Evolutionary conservation across 1,284 basidiomycete genomes (phyloP), one percentile per base, ranked within the genome.

Genomic region (Caloboletus inedulis): DNA sequence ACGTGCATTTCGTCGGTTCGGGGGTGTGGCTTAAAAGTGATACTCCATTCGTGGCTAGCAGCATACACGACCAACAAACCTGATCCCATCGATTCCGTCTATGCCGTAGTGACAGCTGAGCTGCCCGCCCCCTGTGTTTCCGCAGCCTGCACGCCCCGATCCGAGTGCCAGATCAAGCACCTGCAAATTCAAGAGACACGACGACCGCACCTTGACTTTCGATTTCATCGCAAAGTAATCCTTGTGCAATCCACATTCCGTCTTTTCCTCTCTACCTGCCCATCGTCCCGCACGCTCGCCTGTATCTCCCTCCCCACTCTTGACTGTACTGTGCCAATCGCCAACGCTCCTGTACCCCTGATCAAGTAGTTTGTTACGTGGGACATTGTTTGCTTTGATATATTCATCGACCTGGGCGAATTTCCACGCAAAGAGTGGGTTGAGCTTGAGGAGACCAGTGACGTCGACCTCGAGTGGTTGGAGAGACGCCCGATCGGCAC

Each of bases 271-370:
- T 70, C 84, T 89, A 21, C 91, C 92, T 37, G 88, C 87, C 96
- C 96, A 99, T 52, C 96, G 76, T 5, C 96, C 96, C 1, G 88
- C 85, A 36, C 96, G 82, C 74, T 99, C 96, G 3, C 79, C 82
- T 2, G 78, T 78, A 61, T 94, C 87, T 0, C 86, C 86, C 29
- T 85, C 81, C 0, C 73, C 77, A 41, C 85, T 85, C 68, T 86
- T 85, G 23, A 72, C 74, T 0, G 96, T 99, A 58, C 92, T 95
- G 73, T 99, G 97, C 90, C 94, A 96, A 72, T 99, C 96, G 9
- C 96, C 96, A 57, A 99, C 85, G 62, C 90, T 94, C 63, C 87
- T 88, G 78, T 98, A 99, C 2, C 96, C 96, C 66, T 94, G 82
- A 60, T 87, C 86, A 37, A 98, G 80, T 4, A 99, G 79, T 57